Evolutionary conservation across 495 filamentous ascomycete species (phyloP).

Genomic region (Clavariopsis aquatica): DNA sequence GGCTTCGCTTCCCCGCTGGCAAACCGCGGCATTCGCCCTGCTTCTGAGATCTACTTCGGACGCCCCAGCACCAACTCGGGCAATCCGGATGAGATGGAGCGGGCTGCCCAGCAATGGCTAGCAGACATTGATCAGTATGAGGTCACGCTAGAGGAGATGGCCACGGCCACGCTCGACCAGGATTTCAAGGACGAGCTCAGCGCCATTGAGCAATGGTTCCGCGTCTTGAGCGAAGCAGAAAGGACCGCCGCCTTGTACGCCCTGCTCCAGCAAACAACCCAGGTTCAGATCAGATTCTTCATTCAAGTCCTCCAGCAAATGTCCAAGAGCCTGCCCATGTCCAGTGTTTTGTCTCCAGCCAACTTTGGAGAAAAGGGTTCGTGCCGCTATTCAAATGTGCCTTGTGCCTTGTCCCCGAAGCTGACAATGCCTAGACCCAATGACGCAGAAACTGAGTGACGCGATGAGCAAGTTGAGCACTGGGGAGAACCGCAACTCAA

Average conservation of each 20-base stretch:
- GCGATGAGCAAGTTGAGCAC: constrained; percentile 95
- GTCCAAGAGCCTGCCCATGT: constrained; percentile 97
- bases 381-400: constrained; percentile 21
- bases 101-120: constrained; percentile 96
- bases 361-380: constrained; percentile 93
- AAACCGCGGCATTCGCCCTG: constrained; percentile 80
- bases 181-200: constrained; percentile 99
- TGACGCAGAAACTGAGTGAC: constrained; percentile 94
- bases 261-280: constrained; percentile 93
- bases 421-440: constrained; percentile 68
- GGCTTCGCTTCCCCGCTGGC: constrained; percentile 73
- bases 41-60: constrained; percentile 89
- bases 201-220: constrained; percentile 99
- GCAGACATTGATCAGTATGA: constrained; percentile 98
- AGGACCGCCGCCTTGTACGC: constrained; percentile 94
- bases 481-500: constrained; percentile 81
- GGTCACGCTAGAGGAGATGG: constrained; percentile 97
- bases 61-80: constrained; percentile 65
- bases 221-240: constrained; percentile 94
- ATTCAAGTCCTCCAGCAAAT: constrained; percentile 98
- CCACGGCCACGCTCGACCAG: constrained; percentile 93
- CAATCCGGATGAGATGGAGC: constrained; percentile 83
- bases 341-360: constrained; percentile 88
- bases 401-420: constrained; percentile 1
- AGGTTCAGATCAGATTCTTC: constrained; percentile 98